Conservation (phyloP, 2,329 filamentous ascomycete genomes). For the Fusarium brachygibbosum region DNA sequence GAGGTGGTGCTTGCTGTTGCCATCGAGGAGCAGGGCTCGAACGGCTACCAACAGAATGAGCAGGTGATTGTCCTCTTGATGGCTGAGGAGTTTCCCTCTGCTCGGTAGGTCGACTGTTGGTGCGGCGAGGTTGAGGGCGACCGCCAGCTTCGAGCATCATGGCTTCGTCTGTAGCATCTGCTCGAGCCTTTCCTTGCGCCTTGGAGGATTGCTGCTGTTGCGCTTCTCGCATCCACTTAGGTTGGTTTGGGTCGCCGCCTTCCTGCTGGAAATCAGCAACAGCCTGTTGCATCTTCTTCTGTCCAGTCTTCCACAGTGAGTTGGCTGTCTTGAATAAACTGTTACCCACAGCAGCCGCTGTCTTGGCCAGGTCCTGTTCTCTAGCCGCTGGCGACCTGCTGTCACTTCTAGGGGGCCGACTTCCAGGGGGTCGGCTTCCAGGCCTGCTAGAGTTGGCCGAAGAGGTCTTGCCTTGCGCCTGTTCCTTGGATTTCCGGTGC, state of each 20-base stretch:
- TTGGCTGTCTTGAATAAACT: slow-evolving; percentile 94
- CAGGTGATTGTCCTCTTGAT: slow-evolving; percentile 65
- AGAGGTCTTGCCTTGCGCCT: slow-evolving; percentile 68
- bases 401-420: too few relatives aligned
- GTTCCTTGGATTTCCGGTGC: slow-evolving; percentile 84
- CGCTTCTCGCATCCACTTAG: slow-evolving; percentile 94
- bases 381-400: slow-evolving; percentile 66
- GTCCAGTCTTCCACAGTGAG: slow-evolving; percentile 92
- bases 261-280: slow-evolving; percentile 85
- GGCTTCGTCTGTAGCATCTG: slow-evolving; percentile 76
- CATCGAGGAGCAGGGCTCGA: slow-evolving; percentile 67
- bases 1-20: slow-evolving; percentile 65
- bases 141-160: slow-evolving; percentile 80
- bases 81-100: slow-evolving; percentile 50
- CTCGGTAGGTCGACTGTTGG: slow-evolving; percentile 49
- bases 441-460: slow-evolving; percentile 55
- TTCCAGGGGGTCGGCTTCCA: slow-evolving; percentile 38
- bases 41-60: slow-evolving; percentile 60
- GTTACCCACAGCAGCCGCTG: slow-evolving; percentile 84
- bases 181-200: slow-evolving; percentile 50
- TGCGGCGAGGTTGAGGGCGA: slow-evolving; percentile 62
- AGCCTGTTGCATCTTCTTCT: slow-evolving; percentile 92
- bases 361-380: slow-evolving; percentile 82
- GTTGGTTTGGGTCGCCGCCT: slow-evolving; percentile 81
- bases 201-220: slow-evolving; percentile 61